phyloP scores from a whole-genome alignment of 2,329 filamentous ascomycete species.

The Pezicula carpinea region DNA sequence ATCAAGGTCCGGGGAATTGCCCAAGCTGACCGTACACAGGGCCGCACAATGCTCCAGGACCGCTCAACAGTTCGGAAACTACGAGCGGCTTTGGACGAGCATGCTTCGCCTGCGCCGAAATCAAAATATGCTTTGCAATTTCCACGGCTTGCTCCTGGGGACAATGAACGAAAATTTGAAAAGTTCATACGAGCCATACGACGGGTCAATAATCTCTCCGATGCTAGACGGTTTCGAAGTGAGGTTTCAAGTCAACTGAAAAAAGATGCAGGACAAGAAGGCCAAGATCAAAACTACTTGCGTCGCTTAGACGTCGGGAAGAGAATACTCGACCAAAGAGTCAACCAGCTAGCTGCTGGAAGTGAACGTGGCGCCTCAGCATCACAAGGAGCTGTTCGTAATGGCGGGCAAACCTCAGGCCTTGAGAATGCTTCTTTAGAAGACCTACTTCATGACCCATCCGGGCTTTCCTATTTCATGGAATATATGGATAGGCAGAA shows the following conservation, averaged over 20 bases:
- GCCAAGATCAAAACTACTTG: constrained; percentile 80
- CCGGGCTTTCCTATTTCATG: constrained; percentile 97
- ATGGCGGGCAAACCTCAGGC: constrained; percentile 44
- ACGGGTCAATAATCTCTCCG: constrained; percentile 84
- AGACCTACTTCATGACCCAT: constrained; percentile 84
- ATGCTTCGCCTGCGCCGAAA: constrained; percentile 77
- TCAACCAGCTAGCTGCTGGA: constrained; percentile 71
- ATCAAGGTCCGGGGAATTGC: not conserved
- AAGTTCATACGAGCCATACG: constrained; percentile 87
- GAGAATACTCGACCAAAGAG: constrained; percentile 81
- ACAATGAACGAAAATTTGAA: constrained; percentile 90
- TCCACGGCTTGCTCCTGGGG: constrained; percentile 73
- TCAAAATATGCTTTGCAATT: constrained; percentile 62
- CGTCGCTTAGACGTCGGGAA: constrained; percentile 90
- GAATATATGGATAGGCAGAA: constrained; percentile 95
- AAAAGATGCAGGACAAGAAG: constrained; percentile 72
- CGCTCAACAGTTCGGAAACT: constrained; percentile 91
- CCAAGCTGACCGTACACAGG: constrained; percentile 36
- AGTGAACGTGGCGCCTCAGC: constrained; percentile 36
- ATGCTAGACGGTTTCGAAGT: constrained; percentile 86
- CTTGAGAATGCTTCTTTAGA: constrained; percentile 72
- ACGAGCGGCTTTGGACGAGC: constrained; percentile 86
- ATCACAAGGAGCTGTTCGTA: constrained; percentile 20
- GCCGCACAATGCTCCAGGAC: constrained; percentile 84
- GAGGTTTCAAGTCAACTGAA: constrained; percentile 91